Conservation (phyloP, 2,329 filamentous ascomycete species). For the Pseudopithomyces chartarum region DNA sequence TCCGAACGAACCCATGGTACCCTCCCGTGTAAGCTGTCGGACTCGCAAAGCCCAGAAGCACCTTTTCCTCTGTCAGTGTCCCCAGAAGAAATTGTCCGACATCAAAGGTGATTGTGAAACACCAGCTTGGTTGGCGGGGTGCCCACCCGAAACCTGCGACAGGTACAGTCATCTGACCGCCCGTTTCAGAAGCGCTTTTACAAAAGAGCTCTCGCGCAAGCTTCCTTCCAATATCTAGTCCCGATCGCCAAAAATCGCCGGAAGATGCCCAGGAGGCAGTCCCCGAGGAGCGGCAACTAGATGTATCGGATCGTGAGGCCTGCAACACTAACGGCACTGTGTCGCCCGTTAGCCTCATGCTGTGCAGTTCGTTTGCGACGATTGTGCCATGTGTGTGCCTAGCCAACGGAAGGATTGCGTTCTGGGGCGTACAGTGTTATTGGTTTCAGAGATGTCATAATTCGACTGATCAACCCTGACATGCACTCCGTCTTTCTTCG, state of each 20-base stretch:
- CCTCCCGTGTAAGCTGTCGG: conserved; percentile 1
- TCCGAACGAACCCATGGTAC: conserved; percentile 1
- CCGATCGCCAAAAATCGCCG: not conserved
- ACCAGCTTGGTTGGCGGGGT: conserved; percentile 26
- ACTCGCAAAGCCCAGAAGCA: conserved; percentile 1
- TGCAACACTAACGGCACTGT: not conserved
- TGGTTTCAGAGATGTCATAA: too few relatives aligned
- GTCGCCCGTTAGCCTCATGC: conserved; percentile 1
- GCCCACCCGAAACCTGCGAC: conserved; percentile 19
- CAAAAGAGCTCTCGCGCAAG: conserved; percentile 14
- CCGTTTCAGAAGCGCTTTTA: conserved; percentile 21
- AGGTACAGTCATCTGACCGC: conserved; percentile 9
- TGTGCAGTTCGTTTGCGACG: not conserved
- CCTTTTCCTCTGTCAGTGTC: conserved; percentile 1
- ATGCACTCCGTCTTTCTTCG: too few relatives aligned
- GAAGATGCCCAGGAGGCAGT: not conserved
- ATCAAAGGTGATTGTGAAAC: conserved; percentile 22
- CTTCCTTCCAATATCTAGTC: not conserved
- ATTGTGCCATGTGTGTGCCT: not conserved
- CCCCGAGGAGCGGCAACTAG: not conserved
- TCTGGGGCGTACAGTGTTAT: too few relatives aligned
- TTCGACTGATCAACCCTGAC: too few relatives aligned
- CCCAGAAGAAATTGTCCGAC: conserved; percentile 20
- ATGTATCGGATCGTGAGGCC: conserved; percentile 5
- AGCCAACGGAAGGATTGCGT: not conserved